Base-by-base conservation (phyloP, 441 rosid species). In the Pelargonium cotyledonis region DNA sequence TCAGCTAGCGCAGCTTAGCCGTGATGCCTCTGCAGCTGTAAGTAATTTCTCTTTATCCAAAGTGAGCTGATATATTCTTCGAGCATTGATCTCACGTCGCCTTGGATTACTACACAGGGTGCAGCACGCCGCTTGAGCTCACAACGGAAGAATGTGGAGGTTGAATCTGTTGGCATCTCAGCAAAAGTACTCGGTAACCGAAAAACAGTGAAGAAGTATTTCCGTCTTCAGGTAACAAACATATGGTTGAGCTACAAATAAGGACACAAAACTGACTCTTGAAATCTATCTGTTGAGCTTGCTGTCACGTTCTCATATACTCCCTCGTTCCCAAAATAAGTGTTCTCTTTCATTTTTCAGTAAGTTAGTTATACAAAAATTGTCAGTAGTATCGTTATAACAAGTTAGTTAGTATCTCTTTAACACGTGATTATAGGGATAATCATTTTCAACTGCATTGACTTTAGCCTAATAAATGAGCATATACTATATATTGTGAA, bases 1-100 rank as follows among this genome's bases (percentile, higher is more conserved):
- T 58, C 74, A 70, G 63, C 82, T 81, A 38, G 82, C 84, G 4
- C 80, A 72, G 72, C 84, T 81, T 21, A 43, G 82, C 66, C 73
- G 79, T 55, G 79, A 81, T 67, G 84, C 82, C 65, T 81, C 84
- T 66, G 82, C 79, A 58, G 84, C 82, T 29, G 80, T 81, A 67
- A 78, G 82, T 12, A n/a, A n/a, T n/a, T 68, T 10, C 11, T 68
- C 41, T 46, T 21, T 29, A 70, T 11, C 21, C 12, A 63, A 21
- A 2, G 9, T 23, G 60, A 35, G 40, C 40, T 35, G 49, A 12
- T 29, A 26, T n/a, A 18, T 29, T 16, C 19, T 53, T 35, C 29
- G 23, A 53, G 55, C 60, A 11, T 71, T 53, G 47, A 40, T 67
- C 15, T 60, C 9, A 23, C 14, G 23, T 19, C 62, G n/a, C 8